Base-by-base conservation (phyloP, 139 green algal genomes). In the Chlamydomonas sp. region DNA sequence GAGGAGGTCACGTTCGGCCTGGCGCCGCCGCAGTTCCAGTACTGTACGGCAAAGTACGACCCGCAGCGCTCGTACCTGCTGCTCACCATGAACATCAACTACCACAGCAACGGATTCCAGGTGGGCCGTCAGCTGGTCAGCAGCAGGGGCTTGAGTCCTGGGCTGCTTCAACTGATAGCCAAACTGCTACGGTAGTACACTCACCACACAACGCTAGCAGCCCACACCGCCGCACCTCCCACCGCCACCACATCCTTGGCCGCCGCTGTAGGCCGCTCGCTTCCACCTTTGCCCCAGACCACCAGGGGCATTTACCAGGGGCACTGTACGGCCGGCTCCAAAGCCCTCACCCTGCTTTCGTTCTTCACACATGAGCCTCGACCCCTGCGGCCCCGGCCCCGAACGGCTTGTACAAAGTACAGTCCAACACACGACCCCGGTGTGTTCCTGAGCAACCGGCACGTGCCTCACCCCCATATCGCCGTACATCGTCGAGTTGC, bases 1-100 rank as follows among this genome's bases (percentile, higher is more conserved):
- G 84, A 91, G 73, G 84, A 86, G 57, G 78, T 91, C 14, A 91
- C 89, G 9, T 87, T 91, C 58, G 89, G 89, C 17, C 64, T 91
- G 79, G 84, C 73, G 49, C 89, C 89, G 64, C 89, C 89, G 71
- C 84, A 87, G 62, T 91, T 91, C 62, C 89, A 91, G 64, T 90
- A 83, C 71, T 83, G 73, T 73, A 79, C 69, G 69, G 89, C 89
- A 49, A 91, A 91, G 73, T 91, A 90, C 63, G 89, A 91, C 66
- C 79, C 84, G 3, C 63, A 20, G 0, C 74, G 83, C 16, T 88
- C 83, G 63, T 89, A 84, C 66, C 85, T 89, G 66, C 85, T 82
- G 58, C 76, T 89, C 4, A 82, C 77, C 17, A 75, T 89, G 69
- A 78, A 91, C 64, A 20, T 91, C 73, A 18, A 58, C 20, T 91